phyloP scores from a whole-genome alignment of 495 filamentous ascomycete genomes.

The Aspergillus asperescens region DNA sequence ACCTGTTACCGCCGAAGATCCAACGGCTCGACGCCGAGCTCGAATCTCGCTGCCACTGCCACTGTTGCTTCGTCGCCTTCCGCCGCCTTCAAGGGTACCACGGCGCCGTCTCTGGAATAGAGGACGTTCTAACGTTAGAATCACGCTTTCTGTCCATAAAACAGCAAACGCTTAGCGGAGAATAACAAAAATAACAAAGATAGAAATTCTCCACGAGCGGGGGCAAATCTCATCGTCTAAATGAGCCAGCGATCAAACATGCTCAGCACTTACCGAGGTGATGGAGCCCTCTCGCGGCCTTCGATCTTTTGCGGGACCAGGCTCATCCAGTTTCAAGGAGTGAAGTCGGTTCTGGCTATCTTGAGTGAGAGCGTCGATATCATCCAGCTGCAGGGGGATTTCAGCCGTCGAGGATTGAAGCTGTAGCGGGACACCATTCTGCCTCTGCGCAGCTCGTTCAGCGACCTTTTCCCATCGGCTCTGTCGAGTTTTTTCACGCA shows the following conservation, averaged over 20 bases:
- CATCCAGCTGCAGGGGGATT: conserved; percentile 56
- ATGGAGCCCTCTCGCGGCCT: conserved; percentile 23
- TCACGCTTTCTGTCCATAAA: conserved; percentile 42
- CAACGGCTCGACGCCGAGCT: conserved; percentile 41
- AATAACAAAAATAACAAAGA: conserved; percentile 27
- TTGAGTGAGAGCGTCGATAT: conserved; percentile 68
- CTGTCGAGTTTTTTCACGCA: conserved; percentile 68
- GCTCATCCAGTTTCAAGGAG: conserved; percentile 74
- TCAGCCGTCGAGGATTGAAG: conserved; percentile 36
- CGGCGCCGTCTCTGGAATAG: conserved; percentile 49
- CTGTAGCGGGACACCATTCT: conserved; percentile 46
- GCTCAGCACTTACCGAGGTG: conserved; percentile 37
- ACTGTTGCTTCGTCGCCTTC: conserved; percentile 45
- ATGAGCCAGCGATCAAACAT: conserved; percentile 23
- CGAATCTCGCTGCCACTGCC: conserved; percentile 45
- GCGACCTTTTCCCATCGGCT: conserved; percentile 81
- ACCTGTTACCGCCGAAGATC: conserved; percentile 37
- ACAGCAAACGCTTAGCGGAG: conserved; percentile 40
- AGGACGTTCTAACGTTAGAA: conserved; percentile 49
- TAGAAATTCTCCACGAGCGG: conserved; percentile 7
- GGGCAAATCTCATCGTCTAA: conserved; percentile 18
- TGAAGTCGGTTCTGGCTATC: conserved; percentile 82
- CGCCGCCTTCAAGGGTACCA: conserved; percentile 37
- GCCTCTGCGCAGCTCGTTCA: conserved; percentile 65
- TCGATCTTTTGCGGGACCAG: conserved; percentile 40